Evolutionary conservation across 2,329 filamentous ascomycete genomes (phyloP).

Genomic region (Decorospora gaudefroyi): DNA sequence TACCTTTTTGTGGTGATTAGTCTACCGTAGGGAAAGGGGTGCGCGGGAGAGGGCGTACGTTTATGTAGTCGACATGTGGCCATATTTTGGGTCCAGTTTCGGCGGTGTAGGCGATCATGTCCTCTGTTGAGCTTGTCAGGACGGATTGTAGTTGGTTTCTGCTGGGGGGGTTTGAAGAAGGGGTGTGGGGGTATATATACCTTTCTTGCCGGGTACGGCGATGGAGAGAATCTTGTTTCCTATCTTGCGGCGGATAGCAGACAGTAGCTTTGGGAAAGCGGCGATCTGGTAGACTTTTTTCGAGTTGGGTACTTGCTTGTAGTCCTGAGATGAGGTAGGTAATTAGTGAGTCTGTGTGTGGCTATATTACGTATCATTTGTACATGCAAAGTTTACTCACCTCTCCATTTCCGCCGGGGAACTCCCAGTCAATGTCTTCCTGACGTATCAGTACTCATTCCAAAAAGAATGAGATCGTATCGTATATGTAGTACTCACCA

Average conservation of each 20-base stretch:
- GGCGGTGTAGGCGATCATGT: conserved; percentile 70
- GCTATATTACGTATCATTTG: no score
- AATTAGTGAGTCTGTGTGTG: no score
- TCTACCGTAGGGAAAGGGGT: neutral
- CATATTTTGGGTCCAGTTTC: conserved; percentile 63
- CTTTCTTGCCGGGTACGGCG: conserved; percentile 61
- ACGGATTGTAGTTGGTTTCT: no score
- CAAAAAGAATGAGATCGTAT: neutral
- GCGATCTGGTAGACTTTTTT: conserved; percentile 64
- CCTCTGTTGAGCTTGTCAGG: conserved; percentile 49
- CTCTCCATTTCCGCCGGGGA: conserved; percentile 68
- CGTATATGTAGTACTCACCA: conserved; percentile 46
- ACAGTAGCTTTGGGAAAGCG: conserved; percentile 64
- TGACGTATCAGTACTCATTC: neutral
- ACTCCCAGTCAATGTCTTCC: conserved; percentile 69
- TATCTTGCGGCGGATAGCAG: conserved; percentile 62
- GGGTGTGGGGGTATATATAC: neutral
- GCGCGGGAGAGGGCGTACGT: conserved; percentile 44
- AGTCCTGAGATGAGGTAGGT: no score
- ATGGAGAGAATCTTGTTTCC: conserved; percentile 67
- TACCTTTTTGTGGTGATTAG: conserved; percentile 43
- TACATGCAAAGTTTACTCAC: no score
- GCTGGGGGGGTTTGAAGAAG: no score
- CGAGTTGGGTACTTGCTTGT: conserved; percentile 64
- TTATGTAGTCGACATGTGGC: conserved; percentile 66